phyloP scores from a whole-genome alignment of 306 rosid genomes.

The Casuarina equisetifolia region DNA sequence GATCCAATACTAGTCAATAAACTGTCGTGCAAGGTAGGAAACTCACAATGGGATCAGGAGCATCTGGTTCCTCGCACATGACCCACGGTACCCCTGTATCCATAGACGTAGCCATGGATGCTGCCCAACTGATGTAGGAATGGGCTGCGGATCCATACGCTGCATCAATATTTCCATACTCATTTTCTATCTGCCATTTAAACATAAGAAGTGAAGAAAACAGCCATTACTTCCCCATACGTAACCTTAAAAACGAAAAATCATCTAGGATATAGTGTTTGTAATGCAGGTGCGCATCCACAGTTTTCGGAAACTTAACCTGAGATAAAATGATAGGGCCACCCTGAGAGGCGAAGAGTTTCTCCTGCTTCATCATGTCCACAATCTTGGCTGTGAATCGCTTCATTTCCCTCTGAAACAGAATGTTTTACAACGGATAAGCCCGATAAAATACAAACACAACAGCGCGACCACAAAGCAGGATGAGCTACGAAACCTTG shows the following conservation, averaged over 20 bases:
- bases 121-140: conserved; percentile 82
- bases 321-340: conserved; percentile 95
- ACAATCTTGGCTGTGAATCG: conserved; percentile 82
- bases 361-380: conserved; percentile 79
- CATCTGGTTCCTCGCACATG: conserved; percentile 90
- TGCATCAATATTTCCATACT: conserved; percentile 63
- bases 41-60: conserved; percentile 91
- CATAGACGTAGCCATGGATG: conserved; percentile 79
- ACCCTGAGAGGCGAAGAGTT: conserved; percentile 85
- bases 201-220: too few relatives aligned
- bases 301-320: conserved; percentile 38
- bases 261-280: background rate
- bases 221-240: too few relatives aligned
- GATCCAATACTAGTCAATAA: background rate
- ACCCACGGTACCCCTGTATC: conserved; percentile 98
- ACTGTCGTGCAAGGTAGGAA: conserved; percentile 7
- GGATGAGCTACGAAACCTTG: conserved; percentile 46
- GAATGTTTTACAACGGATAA: background rate
- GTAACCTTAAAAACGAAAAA: too few relatives aligned
- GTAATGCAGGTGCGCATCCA: background rate
- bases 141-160: conserved; percentile 67
- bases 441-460: background rate
- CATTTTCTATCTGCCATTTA: conserved; percentile 71
- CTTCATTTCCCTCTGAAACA: conserved; percentile 84
- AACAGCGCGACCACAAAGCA: conserved; percentile 7